Base-by-base conservation (phyloP, 805 yeast species). In the Candida alai region DNA sequence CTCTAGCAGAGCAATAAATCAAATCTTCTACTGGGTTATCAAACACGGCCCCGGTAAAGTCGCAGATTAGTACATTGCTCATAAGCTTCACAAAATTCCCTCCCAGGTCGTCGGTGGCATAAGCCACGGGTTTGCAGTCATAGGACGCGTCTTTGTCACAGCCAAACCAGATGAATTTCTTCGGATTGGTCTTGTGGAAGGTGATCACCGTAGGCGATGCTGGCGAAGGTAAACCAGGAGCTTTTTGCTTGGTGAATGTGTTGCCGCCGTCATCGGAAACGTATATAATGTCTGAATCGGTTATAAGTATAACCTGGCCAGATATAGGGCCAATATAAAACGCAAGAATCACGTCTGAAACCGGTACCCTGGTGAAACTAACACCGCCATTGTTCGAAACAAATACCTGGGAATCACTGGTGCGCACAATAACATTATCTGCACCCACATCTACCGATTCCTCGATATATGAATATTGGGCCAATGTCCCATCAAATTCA, bases 81-180 rank as follows among this genome's bases (percentile, higher is more conserved):
- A 11, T 10, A 42, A 93, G 51, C 34, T 65, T 61, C 0, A 58
- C 46, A 68, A 88, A 93, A 4, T 70, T 56, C 18, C 56, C 47
- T 15, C 97, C 98, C 16, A 73, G 76, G 59, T 89, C 78, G 17
- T 56, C 60, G 2, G 96, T 80, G 36, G 75, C 61, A 44, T 68
- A 81, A 0, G 89, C 80, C 6, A 67, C 68, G 1, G 71, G 53
- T 30, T 66, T 64, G 57, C 97, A 89, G 13, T 65, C 58, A 1
- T 44, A 35, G 2, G 95, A 83, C 11, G 72, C 71, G 19, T 69
- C 63, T 5, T 90, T 84, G 43, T 69, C 64, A 28, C 73, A 74
- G 4, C 93, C 84, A 45, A 74, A 72, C 71, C 84, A 82, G 23
- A 93, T 78, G 45, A 87, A 76, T 51, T 76, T 70, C 6, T 73